A percentile compares a stretch with the other conserved stretches of the same genome.
phyloP scores from a whole-genome alignment of 2,329 filamentous ascomycete genomes.

The Ampelomyces quisqualis region DNA sequence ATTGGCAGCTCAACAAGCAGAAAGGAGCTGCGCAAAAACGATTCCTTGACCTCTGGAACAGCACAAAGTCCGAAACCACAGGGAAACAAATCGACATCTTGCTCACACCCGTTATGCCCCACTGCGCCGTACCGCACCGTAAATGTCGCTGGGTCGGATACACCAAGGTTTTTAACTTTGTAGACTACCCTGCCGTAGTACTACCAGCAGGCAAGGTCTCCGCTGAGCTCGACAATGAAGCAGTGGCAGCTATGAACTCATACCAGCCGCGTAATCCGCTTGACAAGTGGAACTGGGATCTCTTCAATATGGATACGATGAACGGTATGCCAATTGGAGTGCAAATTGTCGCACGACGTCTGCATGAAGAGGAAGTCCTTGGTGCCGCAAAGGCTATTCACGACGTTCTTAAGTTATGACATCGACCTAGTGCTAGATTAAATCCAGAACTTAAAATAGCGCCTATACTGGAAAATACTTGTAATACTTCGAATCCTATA shows the following conservation, averaged over 20 bases:
- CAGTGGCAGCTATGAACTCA: conserved; percentile 27
- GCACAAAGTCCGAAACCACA: conserved; percentile 45
- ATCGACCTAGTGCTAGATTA: too few species aligned
- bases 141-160: conserved; percentile 56
- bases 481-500: too few species aligned
- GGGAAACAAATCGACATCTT: conserved; percentile 57
- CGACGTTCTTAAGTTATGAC: conserved; percentile 9
- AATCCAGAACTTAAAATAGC: too few species aligned
- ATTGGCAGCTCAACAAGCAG: conserved; percentile 66
- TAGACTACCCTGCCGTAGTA: conserved; percentile 62
- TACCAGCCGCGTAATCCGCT: conserved; percentile 53
- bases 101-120: conserved; percentile 61
- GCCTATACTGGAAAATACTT: too few species aligned
- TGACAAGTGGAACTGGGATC: conserved; percentile 55
- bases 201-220: conserved; percentile 56
- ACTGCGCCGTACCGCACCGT: conserved; percentile 56
- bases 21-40: conserved; percentile 57
- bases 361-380: conserved; percentile 44
- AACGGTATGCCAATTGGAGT: conserved; percentile 43
- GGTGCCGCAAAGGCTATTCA: conserved; percentile 40
- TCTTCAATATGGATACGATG: conserved; percentile 40
- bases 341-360: conserved; percentile 39
- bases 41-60: conserved; percentile 62
- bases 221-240: conserved; percentile 42
- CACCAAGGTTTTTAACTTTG: conserved; percentile 62